A percentile compares a stretch with the other conserved stretches of the same genome.
Conservation (phyloP, 805 yeast species). For the Teunomyces stri region DNA sequence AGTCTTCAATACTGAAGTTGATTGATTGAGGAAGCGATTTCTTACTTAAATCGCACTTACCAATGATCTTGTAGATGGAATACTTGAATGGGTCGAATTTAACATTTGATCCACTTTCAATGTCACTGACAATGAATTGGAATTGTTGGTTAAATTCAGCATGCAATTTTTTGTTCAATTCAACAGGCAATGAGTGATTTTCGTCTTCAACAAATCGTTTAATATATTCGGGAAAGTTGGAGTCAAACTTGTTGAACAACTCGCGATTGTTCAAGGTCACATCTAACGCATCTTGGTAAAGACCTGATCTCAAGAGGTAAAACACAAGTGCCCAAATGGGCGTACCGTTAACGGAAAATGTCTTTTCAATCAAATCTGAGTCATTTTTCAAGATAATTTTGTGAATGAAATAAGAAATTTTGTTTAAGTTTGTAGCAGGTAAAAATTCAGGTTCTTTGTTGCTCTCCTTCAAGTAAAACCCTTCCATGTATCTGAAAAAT, state of each 20-base stretch:
- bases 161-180: conserved; percentile 64
- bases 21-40: conserved; percentile 66
- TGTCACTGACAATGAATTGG: conserved; percentile 52
- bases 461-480: conserved; percentile 58
- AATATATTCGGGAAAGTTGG: conserved; percentile 76
- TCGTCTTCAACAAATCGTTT: conserved; percentile 58
- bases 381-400: conserved; percentile 33
- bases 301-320: conserved; percentile 82
- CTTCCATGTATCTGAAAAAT: conserved; percentile 72
- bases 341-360: conserved; percentile 61
- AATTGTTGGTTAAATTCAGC: conserved; percentile 84
- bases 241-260: conserved; percentile 80
- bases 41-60: conserved; percentile 78
- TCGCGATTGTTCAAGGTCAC: conserved; percentile 62
- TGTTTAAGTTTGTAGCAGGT: conserved; percentile 68
- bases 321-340: conserved; percentile 96
- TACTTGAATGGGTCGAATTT: conserved; percentile 82
- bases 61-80: conserved; percentile 86
- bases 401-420: conserved; percentile 58
- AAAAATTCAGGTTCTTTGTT: conserved; percentile 30
- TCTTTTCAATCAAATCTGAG: conserved; percentile 21
- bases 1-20: conserved; percentile 82
- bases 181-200: conserved; percentile 58
- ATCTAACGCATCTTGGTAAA: conserved; percentile 71
- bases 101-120: conserved; percentile 17